Evolutionary conservation across 352 stramenopile genomes (phyloP).

Genomic region (Phytopythium helicoides): DNA sequence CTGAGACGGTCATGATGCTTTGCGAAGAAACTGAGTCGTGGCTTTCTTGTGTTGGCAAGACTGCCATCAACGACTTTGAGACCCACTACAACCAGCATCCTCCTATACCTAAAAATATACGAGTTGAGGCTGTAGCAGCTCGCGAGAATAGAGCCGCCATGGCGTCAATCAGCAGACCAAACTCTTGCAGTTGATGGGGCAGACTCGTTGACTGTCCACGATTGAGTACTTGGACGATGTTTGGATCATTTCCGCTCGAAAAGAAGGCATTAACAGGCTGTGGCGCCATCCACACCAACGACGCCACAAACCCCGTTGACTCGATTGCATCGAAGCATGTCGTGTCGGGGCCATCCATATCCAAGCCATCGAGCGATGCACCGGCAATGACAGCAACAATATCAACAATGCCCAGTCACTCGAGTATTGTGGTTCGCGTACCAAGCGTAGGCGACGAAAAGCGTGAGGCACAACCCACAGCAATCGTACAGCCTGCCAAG

Average conservation of each 20-base stretch:
- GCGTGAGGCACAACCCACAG: neutral
- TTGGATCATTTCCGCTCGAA: slow-evolving; percentile 4
- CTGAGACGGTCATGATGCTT: slow-evolving; percentile 1
- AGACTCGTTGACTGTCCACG: no score
- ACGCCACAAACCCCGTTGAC: neutral
- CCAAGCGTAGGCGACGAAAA: neutral
- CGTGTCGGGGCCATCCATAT: neutral
- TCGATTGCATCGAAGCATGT: neutral
- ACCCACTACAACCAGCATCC: neutral
- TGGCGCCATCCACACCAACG: slow-evolving; percentile 1
- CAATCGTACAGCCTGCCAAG: neutral
- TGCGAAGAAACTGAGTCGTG: no score
- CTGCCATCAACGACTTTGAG: neutral
- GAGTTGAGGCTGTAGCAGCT: neutral
- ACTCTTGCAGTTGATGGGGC: no score
- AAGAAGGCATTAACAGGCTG: slow-evolving; percentile 1
- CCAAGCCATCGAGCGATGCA: neutral
- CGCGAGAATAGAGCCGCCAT: slow-evolving; percentile 1
- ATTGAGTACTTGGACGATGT: neutral
- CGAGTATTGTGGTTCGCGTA: slow-evolving; percentile 2
- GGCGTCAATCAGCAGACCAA: no score
- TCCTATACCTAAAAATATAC: neutral
- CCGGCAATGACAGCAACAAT: neutral
- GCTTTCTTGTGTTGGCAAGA: neutral
- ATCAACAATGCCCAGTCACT: neutral